These are phyloP conservation scores for Fomitopsis pinicola DNA, from an alignment of 1,284 basidiomycete genomes.

Conservation along the genomic window DNA sequence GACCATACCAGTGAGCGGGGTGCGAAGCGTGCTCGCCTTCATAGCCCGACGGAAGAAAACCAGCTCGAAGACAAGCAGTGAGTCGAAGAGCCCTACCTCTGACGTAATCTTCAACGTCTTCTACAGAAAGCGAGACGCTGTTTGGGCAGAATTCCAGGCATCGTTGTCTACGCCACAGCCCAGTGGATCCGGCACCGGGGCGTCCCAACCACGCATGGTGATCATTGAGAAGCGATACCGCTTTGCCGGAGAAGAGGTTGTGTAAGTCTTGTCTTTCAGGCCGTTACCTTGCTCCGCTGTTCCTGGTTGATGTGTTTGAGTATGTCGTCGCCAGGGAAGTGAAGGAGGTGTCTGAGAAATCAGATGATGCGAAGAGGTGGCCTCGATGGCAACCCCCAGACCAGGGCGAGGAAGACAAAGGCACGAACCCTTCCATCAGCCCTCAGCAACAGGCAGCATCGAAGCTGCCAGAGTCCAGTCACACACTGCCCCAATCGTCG, in stretches of 20 bases:
- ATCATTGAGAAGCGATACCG: conserved; percentile 64
- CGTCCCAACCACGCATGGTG: conserved; percentile 33
- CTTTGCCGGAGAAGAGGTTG: conserved; percentile 74
- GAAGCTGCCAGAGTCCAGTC: conserved; percentile 10
- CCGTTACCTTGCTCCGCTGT: conserved; percentile 1
- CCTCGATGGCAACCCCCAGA: conserved; percentile 43
- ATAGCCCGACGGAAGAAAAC: conserved; percentile 24
- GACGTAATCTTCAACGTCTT: neutral
- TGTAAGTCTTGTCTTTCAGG: conserved; percentile 24
- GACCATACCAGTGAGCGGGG: conserved; percentile 15
- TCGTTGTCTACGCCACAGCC: conserved; percentile 30
- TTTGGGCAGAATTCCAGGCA: conserved; percentile 62
- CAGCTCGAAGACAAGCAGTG: conserved; percentile 42
- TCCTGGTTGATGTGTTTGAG: conserved; percentile 19
- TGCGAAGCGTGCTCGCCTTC: conserved; percentile 22
- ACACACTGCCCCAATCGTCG: conserved; percentile 11
- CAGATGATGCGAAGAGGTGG: conserved; percentile 72
- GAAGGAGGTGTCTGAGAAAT: conserved; percentile 65
- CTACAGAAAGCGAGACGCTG: conserved; percentile 41
- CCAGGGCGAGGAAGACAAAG: neutral
- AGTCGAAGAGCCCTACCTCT: conserved; percentile 4
- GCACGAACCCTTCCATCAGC: conserved; percentile 3
- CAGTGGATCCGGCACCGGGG: conserved; percentile 8
- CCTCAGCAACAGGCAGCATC: neutral
- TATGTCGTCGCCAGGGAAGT: conserved; percentile 49